Evolutionary conservation across 2,329 filamentous ascomycete species (phyloP).

Genomic region (Stachybotrys elegans): DNA sequence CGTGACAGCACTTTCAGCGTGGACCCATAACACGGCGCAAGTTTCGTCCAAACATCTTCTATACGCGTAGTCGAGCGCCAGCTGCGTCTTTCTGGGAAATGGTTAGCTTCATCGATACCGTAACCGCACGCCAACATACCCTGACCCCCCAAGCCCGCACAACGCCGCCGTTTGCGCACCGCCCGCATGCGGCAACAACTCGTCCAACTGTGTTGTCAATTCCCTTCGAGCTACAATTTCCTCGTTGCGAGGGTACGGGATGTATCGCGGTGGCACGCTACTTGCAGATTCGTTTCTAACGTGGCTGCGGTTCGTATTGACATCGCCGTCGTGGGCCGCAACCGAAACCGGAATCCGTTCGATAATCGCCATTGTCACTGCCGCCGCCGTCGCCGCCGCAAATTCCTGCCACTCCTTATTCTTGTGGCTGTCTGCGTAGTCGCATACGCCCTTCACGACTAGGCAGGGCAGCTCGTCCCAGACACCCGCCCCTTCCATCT

Average conservation of each 20-base stretch:
- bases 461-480: conserved; percentile 1
- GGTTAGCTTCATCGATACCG: too few species aligned
- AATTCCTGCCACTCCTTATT: conserved; percentile 1
- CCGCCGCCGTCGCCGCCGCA: neutral
- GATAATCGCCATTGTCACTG: neutral
- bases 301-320: too few species aligned
- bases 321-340: too few species aligned
- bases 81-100: conserved; percentile 28
- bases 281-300: too few species aligned
- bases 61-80: conserved; percentile 30
- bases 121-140: too few species aligned
- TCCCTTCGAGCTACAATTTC: conserved; percentile 6
- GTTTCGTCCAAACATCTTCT: conserved; percentile 9
- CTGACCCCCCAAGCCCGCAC: conserved; percentile 11
- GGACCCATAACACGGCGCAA: conserved; percentile 31
- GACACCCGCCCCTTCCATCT: conserved; percentile 3
- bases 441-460: neutral
- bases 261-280: neutral
- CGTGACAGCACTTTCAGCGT: conserved; percentile 24
- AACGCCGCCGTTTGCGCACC: conserved; percentile 8
- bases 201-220: conserved; percentile 4
- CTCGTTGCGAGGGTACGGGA: conserved; percentile 12
- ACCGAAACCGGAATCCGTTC: neutral
- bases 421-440: conserved; percentile 3
- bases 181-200: neutral